Evolutionary conservation across 805 yeast genomes (phyloP).

Genomic region (Candida fluviatilis): DNA sequence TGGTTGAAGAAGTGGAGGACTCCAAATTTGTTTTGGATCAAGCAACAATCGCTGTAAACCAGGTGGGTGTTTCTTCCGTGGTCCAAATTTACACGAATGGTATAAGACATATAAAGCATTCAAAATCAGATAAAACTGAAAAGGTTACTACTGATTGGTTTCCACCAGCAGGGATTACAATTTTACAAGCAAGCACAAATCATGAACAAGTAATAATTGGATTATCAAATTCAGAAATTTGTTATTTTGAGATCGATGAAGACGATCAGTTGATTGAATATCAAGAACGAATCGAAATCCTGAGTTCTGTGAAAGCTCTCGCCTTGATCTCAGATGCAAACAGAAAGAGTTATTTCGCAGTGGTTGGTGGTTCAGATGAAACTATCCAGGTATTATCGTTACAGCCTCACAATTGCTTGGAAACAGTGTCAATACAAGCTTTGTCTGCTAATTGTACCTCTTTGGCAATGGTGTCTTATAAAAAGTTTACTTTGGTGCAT

Average conservation of each 20-base stretch:
- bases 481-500: slow-evolving; percentile 45
- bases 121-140: slow-evolving; percentile 17
- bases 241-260: slow-evolving; percentile 73
- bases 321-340: slow-evolving; percentile 38
- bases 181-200: slow-evolving; percentile 60
- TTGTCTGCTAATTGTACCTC: slow-evolving; percentile 45
- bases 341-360: slow-evolving; percentile 52
- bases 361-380: slow-evolving; percentile 68
- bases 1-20: slow-evolving; percentile 68
- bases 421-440: slow-evolving; percentile 59
- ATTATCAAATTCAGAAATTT: slow-evolving; percentile 67
- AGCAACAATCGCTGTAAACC: slow-evolving; percentile 64
- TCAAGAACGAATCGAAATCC: slow-evolving; percentile 54
- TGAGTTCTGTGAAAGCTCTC: slow-evolving; percentile 46
- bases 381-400: slow-evolving; percentile 67
- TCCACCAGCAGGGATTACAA: slow-evolving; percentile 72
- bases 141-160: slow-evolving; percentile 62
- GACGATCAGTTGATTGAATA: slow-evolving; percentile 68
- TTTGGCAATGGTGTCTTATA: slow-evolving; percentile 18
- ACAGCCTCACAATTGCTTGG: slow-evolving; percentile 55
- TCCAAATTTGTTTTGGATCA: slow-evolving; percentile 56
- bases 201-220: slow-evolving; percentile 66
- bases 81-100: slow-evolving; percentile 75
- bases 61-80: slow-evolving; percentile 58
- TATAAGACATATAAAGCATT: slow-evolving; percentile 47